Evolutionary conservation across 345 rosid species (phyloP).

Genomic region (Citrus trifoliata): DNA sequence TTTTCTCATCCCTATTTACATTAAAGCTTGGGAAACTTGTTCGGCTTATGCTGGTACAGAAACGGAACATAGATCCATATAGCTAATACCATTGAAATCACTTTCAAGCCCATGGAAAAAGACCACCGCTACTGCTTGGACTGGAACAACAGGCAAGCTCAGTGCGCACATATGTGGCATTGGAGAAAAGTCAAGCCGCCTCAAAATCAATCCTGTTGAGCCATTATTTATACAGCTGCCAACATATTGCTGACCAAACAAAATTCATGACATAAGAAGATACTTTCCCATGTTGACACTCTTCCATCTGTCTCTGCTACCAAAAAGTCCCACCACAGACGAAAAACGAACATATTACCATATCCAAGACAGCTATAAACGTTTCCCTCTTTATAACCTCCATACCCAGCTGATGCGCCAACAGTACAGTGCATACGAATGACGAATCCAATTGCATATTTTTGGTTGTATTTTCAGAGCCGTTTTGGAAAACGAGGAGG

Average conservation of each 20-base stretch:
- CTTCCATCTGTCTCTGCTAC: conserved; percentile 57
- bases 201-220: conserved; percentile 45
- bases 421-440: conserved; percentile 5
- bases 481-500: no score
- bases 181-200: conserved; percentile 58
- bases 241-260: conserved; percentile 31
- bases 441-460: no score
- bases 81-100: conserved; percentile 54
- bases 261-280: conserved; percentile 40
- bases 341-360: conserved; percentile 22
- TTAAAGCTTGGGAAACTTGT: neutral
- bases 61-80: conserved; percentile 50
- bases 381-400: conserved; percentile 31
- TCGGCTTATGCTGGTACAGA: conserved; percentile 28
- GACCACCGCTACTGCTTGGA: conserved; percentile 40
- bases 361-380: conserved; percentile 26
- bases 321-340: conserved; percentile 47
- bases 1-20: no score
- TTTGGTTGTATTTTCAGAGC: no score
- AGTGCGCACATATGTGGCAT: conserved; percentile 23
- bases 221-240: conserved; percentile 39
- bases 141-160: conserved; percentile 58
- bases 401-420: conserved; percentile 46
- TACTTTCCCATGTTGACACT: conserved; percentile 39
- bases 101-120: conserved; percentile 58